Evolutionary conservation across 208 protist species (phyloP).

Genomic region (Trypanosoma melophagium): DNA sequence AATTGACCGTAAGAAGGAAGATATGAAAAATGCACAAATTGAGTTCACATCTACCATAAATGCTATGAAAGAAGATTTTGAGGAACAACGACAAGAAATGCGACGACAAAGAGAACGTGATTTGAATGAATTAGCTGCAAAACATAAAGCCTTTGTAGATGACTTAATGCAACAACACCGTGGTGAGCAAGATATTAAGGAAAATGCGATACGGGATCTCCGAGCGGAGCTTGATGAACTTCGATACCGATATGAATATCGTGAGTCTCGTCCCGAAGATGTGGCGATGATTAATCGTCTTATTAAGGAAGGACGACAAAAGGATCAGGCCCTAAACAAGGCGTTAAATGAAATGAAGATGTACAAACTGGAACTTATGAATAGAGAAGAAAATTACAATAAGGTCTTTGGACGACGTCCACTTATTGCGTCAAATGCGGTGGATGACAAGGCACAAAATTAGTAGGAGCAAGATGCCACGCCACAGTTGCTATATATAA

Average conservation of each 20-base stretch:
- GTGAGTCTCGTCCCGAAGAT: conserved; percentile 88
- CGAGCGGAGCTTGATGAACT: conserved; percentile 51
- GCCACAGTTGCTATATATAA: conserved; percentile 4
- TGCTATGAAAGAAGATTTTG: conserved; percentile 27
- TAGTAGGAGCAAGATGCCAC: neutral
- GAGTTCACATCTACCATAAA: conserved; percentile 13
- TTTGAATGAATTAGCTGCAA: conserved; percentile 27
- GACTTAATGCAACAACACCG: conserved; percentile 45
- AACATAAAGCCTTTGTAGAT: conserved; percentile 56
- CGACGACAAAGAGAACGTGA: conserved; percentile 8
- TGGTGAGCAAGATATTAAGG: conserved; percentile 38
- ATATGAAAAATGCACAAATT: conserved; percentile 10
- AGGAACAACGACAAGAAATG: conserved; percentile 1
- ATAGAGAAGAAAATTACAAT: conserved; percentile 95
- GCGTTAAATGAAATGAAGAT: conserved; percentile 87
- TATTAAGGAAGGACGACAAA: conserved; percentile 68
- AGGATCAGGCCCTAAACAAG: conserved; percentile 75
- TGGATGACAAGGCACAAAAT: conserved; percentile 10
- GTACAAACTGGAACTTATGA: conserved; percentile 94
- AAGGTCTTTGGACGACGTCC: conserved; percentile 89
- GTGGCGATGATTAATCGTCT: conserved; percentile 88
- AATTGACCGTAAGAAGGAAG: conserved; percentile 29
- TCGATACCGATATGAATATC: conserved; percentile 89
- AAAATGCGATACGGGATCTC: conserved; percentile 43
- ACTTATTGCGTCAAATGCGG: conserved; percentile 29